Conservation (phyloP, 176 grass and related monocot genomes). For the Oryza nivara region DNA sequence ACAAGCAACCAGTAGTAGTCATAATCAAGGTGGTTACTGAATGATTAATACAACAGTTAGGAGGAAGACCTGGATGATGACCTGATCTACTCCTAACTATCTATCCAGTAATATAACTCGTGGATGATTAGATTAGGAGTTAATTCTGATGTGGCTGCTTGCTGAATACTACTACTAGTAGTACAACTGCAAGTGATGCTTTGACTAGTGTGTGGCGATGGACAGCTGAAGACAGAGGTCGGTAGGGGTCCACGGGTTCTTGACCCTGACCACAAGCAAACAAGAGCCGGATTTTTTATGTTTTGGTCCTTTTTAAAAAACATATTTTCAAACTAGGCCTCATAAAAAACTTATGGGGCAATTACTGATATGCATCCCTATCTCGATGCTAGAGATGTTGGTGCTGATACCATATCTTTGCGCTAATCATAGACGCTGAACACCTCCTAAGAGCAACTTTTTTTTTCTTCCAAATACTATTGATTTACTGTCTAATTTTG, state of each 20-base stretch:
- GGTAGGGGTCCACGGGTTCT: slow-evolving; percentile 27
- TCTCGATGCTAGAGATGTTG: too few species aligned
- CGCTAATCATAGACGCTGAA: too few species aligned
- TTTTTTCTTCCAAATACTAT: too few species aligned
- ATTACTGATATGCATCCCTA: too few species aligned
- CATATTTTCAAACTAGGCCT: too few species aligned
- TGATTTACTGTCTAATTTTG: too few species aligned
- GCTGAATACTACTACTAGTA: not conserved
- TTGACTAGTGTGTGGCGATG: not conserved
- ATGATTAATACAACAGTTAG: not conserved
- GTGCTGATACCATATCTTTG: too few species aligned
- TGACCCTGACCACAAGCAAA: slow-evolving; percentile 24
- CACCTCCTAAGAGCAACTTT: too few species aligned
- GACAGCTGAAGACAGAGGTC: not conserved
- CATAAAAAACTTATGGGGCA: too few species aligned
- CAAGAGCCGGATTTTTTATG: not conserved
- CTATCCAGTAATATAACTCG: not conserved
- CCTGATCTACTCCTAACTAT: not conserved
- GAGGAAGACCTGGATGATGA: not conserved
- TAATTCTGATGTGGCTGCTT: not conserved
- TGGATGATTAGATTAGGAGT: not conserved
- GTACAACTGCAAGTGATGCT: too few species aligned
- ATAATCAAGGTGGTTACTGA: not conserved
- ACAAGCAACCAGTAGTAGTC: not conserved
- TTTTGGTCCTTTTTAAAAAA: too few species aligned